Evolutionary conservation across 2,329 filamentous ascomycete genomes (phyloP).

Genomic region (Chaetomiaceae sp.): DNA sequence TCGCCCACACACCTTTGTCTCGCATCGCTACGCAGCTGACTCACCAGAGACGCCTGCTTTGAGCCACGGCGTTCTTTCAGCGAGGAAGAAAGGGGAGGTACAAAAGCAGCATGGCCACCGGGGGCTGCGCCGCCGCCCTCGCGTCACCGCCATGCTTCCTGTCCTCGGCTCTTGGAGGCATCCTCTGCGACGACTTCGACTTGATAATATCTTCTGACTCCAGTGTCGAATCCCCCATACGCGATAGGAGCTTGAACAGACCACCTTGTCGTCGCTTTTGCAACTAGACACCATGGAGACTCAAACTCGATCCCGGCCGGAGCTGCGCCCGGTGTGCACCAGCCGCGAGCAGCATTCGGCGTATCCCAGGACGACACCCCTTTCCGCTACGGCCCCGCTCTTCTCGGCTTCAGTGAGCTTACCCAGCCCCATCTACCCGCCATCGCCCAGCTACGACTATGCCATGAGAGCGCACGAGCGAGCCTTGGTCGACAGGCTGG

Average conservation of each 20-base stretch:
- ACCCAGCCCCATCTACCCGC: slow-evolving; percentile 34
- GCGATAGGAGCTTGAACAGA: not conserved
- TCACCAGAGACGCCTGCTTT: slow-evolving; percentile 22
- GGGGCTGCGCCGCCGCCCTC: slow-evolving; percentile 1
- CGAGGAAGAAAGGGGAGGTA: slow-evolving; percentile 12
- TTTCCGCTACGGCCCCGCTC: slow-evolving; percentile 26
- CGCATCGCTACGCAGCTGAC: slow-evolving; percentile 19
- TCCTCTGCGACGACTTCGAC: not conserved
- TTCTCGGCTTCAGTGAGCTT: slow-evolving; percentile 31
- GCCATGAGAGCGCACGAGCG: slow-evolving; percentile 36
- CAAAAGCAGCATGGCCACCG: slow-evolving; percentile 15
- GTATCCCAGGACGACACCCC: slow-evolving; percentile 24
- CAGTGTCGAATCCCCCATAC: not conserved
- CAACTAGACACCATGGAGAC: slow-evolving; percentile 28
- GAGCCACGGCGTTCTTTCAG: slow-evolving; percentile 20
- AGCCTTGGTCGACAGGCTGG: slow-evolving; percentile 34
- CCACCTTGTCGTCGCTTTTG: not conserved
- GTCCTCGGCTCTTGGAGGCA: not conserved
- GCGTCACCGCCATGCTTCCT: slow-evolving; percentile 3
- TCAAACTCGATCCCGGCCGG: slow-evolving; percentile 30
- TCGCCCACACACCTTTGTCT: slow-evolving; percentile 24
- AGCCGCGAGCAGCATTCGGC: slow-evolving; percentile 27
- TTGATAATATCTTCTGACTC: not conserved
- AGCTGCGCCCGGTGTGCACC: slow-evolving; percentile 36
- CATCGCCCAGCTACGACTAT: slow-evolving; percentile 31